A percentile compares a stretch with the other conserved stretches of the same genome.
Evolutionary conservation across 2,329 filamentous ascomycete species (phyloP).

Genomic region (Pyrenophora teres): DNA sequence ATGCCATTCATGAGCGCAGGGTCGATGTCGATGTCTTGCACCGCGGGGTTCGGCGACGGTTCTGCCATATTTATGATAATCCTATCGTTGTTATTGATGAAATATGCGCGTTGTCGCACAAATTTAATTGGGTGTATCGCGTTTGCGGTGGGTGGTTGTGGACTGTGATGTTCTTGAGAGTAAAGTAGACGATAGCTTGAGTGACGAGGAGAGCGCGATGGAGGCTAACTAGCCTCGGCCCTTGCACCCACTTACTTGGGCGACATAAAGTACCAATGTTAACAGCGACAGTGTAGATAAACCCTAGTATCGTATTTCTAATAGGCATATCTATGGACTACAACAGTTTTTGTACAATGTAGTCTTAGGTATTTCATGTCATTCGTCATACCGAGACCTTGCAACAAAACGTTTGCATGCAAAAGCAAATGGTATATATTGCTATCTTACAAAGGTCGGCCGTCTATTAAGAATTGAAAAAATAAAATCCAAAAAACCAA

Average conservation of each 20-base stretch:
- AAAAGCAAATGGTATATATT: constrained; percentile 8
- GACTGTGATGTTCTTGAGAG: constrained; percentile 3
- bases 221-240: constrained; percentile 14
- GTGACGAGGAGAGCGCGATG: constrained; percentile 12
- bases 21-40: constrained; percentile 24
- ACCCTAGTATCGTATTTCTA: no score
- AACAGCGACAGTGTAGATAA: no score
- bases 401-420: not conserved
- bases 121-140: not conserved
- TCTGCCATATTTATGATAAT: constrained; percentile 1
- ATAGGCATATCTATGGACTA: no score
- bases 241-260: not conserved
- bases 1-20: constrained; percentile 28
- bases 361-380: no score
- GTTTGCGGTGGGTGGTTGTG: not conserved
- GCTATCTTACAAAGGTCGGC: constrained; percentile 6
- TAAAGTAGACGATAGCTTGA: constrained; percentile 9
- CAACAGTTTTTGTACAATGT: no score
- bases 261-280: no score
- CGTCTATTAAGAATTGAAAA: constrained; percentile 2
- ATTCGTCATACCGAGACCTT: no score
- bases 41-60: constrained; percentile 7
- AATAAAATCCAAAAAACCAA: not conserved
- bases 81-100: not conserved
- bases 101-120: constrained; percentile 1